Evolutionary conservation across 1,284 basidiomycete genomes (phyloP).

Genomic region (Irpex sp.): DNA sequence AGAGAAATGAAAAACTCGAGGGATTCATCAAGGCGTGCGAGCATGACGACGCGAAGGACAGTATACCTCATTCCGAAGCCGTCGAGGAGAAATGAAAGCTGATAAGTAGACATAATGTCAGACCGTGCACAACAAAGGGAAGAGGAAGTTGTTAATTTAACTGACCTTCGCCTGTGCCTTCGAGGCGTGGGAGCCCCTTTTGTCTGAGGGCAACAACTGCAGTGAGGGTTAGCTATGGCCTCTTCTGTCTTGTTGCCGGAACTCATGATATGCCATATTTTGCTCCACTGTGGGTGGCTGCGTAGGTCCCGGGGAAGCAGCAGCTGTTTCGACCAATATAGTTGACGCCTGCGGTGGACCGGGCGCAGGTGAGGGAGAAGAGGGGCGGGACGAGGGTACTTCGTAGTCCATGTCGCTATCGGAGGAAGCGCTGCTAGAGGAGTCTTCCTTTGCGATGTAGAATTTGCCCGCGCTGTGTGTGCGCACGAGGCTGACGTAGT

Average conservation of each 20-base stretch:
- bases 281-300: slow-evolving; percentile 72
- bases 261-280: slow-evolving; percentile 75
- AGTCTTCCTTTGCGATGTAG: slow-evolving; percentile 44
- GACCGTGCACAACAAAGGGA: not conserved
- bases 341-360: slow-evolving; percentile 40
- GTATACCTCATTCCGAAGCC: no score
- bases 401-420: slow-evolving; percentile 63
- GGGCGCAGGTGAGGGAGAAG: slow-evolving; percentile 37
- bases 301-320: slow-evolving; percentile 41
- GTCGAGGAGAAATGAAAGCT: no score
- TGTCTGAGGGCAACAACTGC: no score
- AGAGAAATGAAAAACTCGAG: not conserved
- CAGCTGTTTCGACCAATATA: slow-evolving; percentile 51
- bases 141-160: not conserved
- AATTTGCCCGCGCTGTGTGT: slow-evolving; percentile 65
- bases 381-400: slow-evolving; percentile 44
- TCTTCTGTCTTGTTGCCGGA: slow-evolving; percentile 38
- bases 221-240: slow-evolving; percentile 14
- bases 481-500: slow-evolving; percentile 80
- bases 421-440: slow-evolving; percentile 35
- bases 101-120: no score
- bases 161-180: not conserved
- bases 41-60: no score
- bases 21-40: not conserved
- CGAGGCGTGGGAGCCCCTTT: not conserved